These are phyloP conservation scores for Curvularia eragrostidis DNA, from an alignment of 2,329 filamentous ascomycete genomes.

Conservation along the genomic window DNA sequence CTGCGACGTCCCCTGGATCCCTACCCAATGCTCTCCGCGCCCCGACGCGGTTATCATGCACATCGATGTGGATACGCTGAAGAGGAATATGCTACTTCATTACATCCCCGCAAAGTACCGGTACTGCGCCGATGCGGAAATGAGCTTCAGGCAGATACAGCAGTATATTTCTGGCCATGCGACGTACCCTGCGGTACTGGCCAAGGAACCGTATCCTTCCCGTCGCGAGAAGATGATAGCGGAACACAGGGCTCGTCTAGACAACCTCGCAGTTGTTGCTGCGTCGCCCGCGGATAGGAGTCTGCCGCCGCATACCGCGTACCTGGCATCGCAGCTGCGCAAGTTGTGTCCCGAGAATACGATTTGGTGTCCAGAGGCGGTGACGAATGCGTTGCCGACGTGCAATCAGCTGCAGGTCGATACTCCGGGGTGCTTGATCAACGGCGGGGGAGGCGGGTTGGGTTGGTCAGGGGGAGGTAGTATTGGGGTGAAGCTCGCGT, in stretches of 20 bases:
- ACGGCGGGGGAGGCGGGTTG: slow-evolving; percentile 80
- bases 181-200: not conserved
- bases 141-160: slow-evolving; percentile 47
- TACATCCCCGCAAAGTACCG: slow-evolving; percentile 62
- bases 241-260: not conserved
- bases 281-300: not conserved
- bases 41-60: slow-evolving; percentile 66
- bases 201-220: not conserved
- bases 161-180: not conserved
- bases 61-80: slow-evolving; percentile 71
- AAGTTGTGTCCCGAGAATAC: slow-evolving; percentile 67
- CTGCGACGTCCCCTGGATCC: slow-evolving; percentile 93
- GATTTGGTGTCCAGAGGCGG: slow-evolving; percentile 78
- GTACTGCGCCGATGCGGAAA: slow-evolving; percentile 58
- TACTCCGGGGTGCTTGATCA: slow-evolving; percentile 76
- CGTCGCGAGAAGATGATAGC: not conserved
- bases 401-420: slow-evolving; percentile 70
- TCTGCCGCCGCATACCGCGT: slow-evolving; percentile 33
- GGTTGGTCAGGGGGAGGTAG: slow-evolving; percentile 82
- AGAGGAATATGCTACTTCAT: slow-evolving; percentile 66
- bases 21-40: slow-evolving; percentile 71
- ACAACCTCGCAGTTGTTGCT: not conserved
- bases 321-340: slow-evolving; percentile 63
- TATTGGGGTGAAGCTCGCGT: slow-evolving; percentile 77
- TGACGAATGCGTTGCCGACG: slow-evolving; percentile 75